Percentiles rank a stretch among this genome's conserved stretches.
Evolutionary conservation across 176 grass and related monocot genomes (phyloP).

Genomic region (Hordeum marinum): DNA sequence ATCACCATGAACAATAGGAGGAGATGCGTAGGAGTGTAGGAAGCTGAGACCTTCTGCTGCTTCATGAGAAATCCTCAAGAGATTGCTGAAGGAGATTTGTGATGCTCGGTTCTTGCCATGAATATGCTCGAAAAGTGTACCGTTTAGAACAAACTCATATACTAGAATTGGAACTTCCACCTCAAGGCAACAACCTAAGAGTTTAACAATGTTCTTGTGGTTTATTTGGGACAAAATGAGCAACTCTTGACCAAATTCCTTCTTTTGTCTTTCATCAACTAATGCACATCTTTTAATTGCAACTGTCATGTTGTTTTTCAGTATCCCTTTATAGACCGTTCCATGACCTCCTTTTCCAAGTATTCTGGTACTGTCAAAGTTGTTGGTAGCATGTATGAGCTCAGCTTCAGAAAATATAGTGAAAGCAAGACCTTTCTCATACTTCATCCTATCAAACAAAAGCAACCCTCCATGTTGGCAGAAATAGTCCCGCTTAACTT

Average conservation of each 20-base stretch:
- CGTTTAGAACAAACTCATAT: background rate
- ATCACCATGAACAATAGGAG: background rate
- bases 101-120: background rate
- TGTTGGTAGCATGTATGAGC: slow-evolving; percentile 27
- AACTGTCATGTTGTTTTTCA: background rate
- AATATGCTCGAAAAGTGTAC: background rate
- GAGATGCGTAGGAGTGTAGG: background rate
- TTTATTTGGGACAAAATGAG: slow-evolving; percentile 20
- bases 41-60: background rate
- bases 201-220: background rate
- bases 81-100: background rate
- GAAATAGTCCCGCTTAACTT: slow-evolving; percentile 30
- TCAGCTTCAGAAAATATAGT: slow-evolving; percentile 32
- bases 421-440: slow-evolving; percentile 23
- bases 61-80: background rate
- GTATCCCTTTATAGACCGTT: slow-evolving; percentile 29
- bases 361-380: slow-evolving; percentile 34
- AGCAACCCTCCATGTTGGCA: slow-evolving; percentile 8
- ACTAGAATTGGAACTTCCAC: background rate
- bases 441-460: slow-evolving; percentile 35
- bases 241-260: slow-evolving; percentile 34
- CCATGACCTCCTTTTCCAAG: slow-evolving; percentile 44
- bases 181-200: background rate
- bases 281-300: slow-evolving; percentile 21
- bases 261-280: slow-evolving; percentile 29